Conservation (phyloP, 164 flowering plant species). For the Tetracentron sinense region DNA sequence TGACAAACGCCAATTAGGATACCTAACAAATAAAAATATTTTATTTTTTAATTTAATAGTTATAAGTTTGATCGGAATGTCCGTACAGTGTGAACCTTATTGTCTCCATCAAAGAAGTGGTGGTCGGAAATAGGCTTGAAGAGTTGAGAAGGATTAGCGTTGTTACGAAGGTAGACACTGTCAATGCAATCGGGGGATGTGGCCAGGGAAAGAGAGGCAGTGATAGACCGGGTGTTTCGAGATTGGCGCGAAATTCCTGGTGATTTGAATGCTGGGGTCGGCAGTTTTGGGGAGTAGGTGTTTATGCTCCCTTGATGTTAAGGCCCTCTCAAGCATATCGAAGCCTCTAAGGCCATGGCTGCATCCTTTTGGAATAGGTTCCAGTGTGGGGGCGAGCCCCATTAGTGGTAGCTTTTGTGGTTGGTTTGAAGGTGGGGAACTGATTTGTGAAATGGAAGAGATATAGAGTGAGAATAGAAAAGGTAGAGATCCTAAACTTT, state of each 20-base stretch:
- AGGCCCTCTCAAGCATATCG: constrained; percentile 46
- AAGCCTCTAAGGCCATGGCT: constrained; percentile 46
- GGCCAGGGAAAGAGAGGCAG: constrained; percentile 46
- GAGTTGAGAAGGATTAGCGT: too few relatives aligned
- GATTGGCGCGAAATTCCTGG: constrained; percentile 85
- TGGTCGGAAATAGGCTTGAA: too few relatives aligned
- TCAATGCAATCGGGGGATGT: constrained; percentile 71
- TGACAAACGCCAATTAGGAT: too few relatives aligned
- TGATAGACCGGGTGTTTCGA: constrained; percentile 57
- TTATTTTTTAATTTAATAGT: too few relatives aligned
- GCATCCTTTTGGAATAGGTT: constrained; percentile 59
- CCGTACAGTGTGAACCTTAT: too few relatives aligned
- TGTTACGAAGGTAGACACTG: constrained; percentile 82
- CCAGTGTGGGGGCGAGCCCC: constrained; percentile 28
- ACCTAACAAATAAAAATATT: too few relatives aligned
- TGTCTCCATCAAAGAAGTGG: too few relatives aligned
- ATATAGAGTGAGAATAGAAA: too few relatives aligned
- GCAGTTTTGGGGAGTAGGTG: constrained; percentile 74
- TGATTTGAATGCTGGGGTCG: constrained; percentile 69
- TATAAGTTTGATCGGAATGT: too few relatives aligned
- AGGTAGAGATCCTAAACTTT: too few relatives aligned
- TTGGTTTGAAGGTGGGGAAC: neutral
- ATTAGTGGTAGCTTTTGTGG: too few relatives aligned
- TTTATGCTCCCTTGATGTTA: constrained; percentile 37
- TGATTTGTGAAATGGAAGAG: constrained; percentile 30